Evolutionary conservation across 192 early-diverging fungal genomes (phyloP).

Genomic region (Thamnidium elegans): DNA sequence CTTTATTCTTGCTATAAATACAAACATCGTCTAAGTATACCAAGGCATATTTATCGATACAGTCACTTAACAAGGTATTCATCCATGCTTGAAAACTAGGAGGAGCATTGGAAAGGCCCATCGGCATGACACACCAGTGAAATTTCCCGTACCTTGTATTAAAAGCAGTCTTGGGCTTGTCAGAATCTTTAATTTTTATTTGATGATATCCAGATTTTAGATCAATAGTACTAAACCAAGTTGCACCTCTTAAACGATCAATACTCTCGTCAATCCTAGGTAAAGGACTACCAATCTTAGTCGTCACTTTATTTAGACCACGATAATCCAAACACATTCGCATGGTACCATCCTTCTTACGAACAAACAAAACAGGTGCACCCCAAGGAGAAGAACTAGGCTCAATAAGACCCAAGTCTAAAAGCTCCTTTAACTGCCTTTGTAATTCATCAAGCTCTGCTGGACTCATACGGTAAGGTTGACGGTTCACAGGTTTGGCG

Average conservation of each 20-base stretch:
- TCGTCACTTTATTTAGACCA: conserved; percentile 38
- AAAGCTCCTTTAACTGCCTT: conserved; percentile 23
- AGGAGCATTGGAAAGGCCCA: conserved; percentile 26
- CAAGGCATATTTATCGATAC: background rate
- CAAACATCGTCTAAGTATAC: conserved; percentile 47
- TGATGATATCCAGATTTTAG: conserved; percentile 24
- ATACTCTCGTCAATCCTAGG: conserved; percentile 38
- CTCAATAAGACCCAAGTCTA: conserved; percentile 30
- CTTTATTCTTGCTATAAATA: conserved; percentile 27
- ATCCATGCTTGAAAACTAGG: conserved; percentile 26
- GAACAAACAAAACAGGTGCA: too few relatives aligned
- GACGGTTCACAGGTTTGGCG: background rate
- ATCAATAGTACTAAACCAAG: conserved; percentile 25
- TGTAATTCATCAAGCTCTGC: conserved; percentile 29
- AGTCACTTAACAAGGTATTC: background rate
- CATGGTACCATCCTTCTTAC: background rate
- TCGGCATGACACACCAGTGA: conserved; percentile 31
- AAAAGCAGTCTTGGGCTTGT: background rate
- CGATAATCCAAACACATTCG: conserved; percentile 44
- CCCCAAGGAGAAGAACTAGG: conserved; percentile 37
- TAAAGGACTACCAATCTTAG: conserved; percentile 37
- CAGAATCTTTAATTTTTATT: background rate
- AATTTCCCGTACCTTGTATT: conserved; percentile 5
- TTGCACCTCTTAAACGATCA: conserved; percentile 14
- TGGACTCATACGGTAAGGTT: background rate